Evolutionary conservation across 148 eudicot species (phyloP).

Genomic region (Nepenthes mirabilis): DNA sequence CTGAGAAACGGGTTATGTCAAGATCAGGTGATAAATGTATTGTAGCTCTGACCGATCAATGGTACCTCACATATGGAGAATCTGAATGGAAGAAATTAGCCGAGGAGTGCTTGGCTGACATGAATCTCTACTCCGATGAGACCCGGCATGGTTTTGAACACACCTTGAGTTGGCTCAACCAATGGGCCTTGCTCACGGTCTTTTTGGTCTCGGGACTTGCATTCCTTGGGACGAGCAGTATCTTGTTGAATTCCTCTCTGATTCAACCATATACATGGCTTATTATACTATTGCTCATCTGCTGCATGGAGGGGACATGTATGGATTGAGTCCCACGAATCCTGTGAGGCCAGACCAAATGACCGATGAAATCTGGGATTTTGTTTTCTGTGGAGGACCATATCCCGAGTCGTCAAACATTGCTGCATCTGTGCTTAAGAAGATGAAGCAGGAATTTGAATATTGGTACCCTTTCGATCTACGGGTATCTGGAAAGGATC

Average conservation of each 20-base stretch:
- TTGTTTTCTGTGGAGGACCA: conserved; percentile 55
- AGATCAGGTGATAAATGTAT: conserved; percentile 97
- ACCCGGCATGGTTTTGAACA: conserved; percentile 90
- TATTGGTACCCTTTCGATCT: conserved; percentile 98
- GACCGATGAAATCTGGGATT: conserved; percentile 91
- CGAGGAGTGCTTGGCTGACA: conserved; percentile 64
- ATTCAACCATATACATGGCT: conserved; percentile 93
- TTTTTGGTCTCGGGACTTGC: conserved; percentile 89
- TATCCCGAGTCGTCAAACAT: conserved; percentile 48
- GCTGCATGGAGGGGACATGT: conserved; percentile 72
- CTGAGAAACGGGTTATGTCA: conserved; percentile 88
- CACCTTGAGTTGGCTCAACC: conserved; percentile 84
- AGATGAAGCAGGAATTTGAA: conserved; percentile 85
- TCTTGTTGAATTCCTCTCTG: conserved; percentile 84
- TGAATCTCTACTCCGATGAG: conserved; percentile 75
- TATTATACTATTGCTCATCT: conserved; percentile 84
- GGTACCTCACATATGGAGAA: conserved; percentile 91
- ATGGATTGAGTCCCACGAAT: conserved; percentile 34
- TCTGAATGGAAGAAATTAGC: conserved; percentile 52
- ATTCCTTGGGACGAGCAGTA: conserved; percentile 93
- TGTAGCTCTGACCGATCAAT: conserved; percentile 89
- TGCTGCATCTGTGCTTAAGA: conserved; percentile 29
- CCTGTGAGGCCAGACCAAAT: conserved; percentile 62
- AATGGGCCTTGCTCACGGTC: conserved; percentile 94
- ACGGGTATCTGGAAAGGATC: conserved; percentile 88